Percentiles rank a stretch among this genome's conserved stretches.
These are phyloP conservation scores for Neurospora tetrasperma DNA, from an alignment of 495 filamentous ascomycete species.

Conservation along the genomic window DNA sequence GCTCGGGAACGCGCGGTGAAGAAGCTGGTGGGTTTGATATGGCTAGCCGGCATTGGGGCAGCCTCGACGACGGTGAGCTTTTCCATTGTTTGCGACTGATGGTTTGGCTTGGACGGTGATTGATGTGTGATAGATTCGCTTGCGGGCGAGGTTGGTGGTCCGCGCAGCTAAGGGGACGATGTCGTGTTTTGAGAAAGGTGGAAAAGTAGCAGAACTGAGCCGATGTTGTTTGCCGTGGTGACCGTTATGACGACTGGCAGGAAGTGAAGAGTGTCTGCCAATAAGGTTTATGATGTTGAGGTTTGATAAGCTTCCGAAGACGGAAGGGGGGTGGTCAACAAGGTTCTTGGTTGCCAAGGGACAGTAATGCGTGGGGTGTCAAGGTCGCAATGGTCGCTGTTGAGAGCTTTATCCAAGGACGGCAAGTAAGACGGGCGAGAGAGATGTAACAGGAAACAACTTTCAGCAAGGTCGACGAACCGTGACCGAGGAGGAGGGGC, in stretches of 20 bases:
- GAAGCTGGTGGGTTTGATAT: conserved; percentile 11
- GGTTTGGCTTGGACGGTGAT: background rate
- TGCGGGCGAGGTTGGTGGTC: background rate
- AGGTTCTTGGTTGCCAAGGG: background rate
- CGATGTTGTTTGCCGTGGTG: background rate
- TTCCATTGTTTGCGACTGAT: background rate
- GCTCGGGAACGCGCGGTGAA: conserved; percentile 7
- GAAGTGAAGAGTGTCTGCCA: background rate
- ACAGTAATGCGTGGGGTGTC: background rate
- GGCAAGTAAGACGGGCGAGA: background rate
- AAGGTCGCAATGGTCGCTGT: background rate
- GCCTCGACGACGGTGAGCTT: background rate
- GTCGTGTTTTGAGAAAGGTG: background rate
- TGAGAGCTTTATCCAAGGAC: background rate
- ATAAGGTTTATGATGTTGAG: background rate
- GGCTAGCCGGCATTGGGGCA: conserved; percentile 4
- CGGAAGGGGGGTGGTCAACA: background rate
- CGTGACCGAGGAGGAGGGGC: background rate
- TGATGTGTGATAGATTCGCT: background rate
- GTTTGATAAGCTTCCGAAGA: background rate
- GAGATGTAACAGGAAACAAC: background rate
- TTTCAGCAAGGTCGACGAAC: background rate
- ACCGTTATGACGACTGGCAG: background rate
- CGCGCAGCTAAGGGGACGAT: background rate
- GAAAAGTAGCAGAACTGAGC: background rate